Base-by-base conservation (phyloP, 2,329 filamentous ascomycete genomes). In the Xylariaceae sp. region DNA sequence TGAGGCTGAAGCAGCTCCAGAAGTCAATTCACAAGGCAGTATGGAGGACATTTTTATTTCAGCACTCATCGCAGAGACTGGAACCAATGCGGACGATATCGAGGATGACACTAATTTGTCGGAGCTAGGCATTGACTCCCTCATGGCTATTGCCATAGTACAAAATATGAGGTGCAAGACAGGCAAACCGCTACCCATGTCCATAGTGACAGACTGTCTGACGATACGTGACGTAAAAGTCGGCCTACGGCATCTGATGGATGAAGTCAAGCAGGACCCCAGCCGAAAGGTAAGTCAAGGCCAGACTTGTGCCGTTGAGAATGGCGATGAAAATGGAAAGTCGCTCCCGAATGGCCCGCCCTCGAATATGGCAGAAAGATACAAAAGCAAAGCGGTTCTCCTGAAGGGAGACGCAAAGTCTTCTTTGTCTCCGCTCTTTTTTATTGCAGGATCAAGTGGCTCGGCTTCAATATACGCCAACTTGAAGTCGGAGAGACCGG, bases 381-480 rank as follows among this genome's bases (percentile, higher is more conserved):
- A 58, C 15, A 50, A 6, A 55, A 67, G 67, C 55, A 68, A 66
- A 51, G 64, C 67, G 5, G 66, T 65, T 8, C 63, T 72, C 8
- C 61, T 71, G 15, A 65, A 71, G 51, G 69, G 70, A 39, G 56
- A 62, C 30, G 49, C 58, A 10, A 41, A 51, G 4, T 57, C 66
- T 3, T 54, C 55, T 15, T 51, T 64, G 18, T 59, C 62, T 10
- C 68, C 68, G 0, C 61, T 72, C 17, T 70, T 69, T 66, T 53
- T 73, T 52, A 65, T 72, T 34, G 62, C 70, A 13, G 71, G 69
- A 51, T 67, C 66, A 17, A 66, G 64, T 11, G 70, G 71, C 4
- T 64, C 68, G 8, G 64, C 68, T 3, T 64, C 66, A 8, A 61
- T 66, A 51, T 72, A 66, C 51, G 65, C 59, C 2, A 52, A 60